Evolutionary conservation across 1,284 basidiomycete genomes (phyloP), one percentile per base, ranked within the genome.

Genomic region (Puccinia sorghi): DNA sequence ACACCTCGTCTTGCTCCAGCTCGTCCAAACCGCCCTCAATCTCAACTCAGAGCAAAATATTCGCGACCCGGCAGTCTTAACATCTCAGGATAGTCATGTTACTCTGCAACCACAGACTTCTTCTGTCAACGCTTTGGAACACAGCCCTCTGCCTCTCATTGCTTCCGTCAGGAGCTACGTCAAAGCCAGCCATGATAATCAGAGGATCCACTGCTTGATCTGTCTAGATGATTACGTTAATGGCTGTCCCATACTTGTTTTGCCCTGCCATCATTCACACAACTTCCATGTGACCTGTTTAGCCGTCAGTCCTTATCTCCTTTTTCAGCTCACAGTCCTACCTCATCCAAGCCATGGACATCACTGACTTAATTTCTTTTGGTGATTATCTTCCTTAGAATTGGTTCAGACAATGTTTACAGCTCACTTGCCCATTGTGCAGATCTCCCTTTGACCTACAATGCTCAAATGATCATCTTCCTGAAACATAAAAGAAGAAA

Each of bases 241-340:
- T 8, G 61, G n/a, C 12, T 41, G 27, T 63, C 61, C 61, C 3
- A 43, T 63, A n/a, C 9, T 63, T 3, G 61, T 63, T 11, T 41
- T 63, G 5, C 61, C 61, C 61, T 63, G 61, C 61, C 61, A 63
- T 43, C 6, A 63, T 22, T 63, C 61, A 43, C 61, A 63, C 61
- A 63, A 41, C 61, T 63, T 41, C 15, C 61, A 63, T 13, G 27
- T 63, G 7, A 43, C 61, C 32, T 63, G 61, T 43, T 22, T 63
- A 43, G 12, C 61, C 1, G 61, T 63, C 6, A 63, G 61, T 63
- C 61, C 37, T 8, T n/a, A 37, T 12, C 12, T 41, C 17, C n/a
- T 63, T 39, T 63, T 3, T 7, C 12, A 2, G 13, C 5, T 39
- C 57, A 37, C 7, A 37, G 1, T 37, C 6, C 7, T 61, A 61